Conservation (phyloP, 345 rosid genomes). For the Pugionium dolabratum region DNA sequence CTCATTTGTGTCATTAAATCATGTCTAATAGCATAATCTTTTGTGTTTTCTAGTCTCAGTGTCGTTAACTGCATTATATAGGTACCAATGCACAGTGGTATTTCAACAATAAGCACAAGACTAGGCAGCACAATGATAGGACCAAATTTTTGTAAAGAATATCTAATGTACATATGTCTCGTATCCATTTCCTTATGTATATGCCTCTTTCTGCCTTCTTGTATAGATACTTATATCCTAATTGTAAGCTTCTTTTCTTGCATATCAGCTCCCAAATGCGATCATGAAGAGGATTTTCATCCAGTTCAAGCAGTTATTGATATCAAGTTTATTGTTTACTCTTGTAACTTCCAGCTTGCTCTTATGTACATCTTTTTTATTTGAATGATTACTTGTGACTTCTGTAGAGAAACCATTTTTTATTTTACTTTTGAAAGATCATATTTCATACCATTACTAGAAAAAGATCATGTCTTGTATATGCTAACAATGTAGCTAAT, state of each 20-base stretch:
- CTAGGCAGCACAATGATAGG: conserved; percentile 43
- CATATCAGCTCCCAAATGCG: conserved; percentile 54
- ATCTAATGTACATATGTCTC: conserved; percentile 40
- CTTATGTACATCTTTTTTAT: conserved; percentile 3
- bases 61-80: conserved; percentile 31
- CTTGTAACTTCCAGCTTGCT: conserved; percentile 11
- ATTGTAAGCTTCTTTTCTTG: conserved; percentile 25
- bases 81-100: conserved; percentile 46
- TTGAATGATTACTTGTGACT: background rate
- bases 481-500: conserved; percentile 12
- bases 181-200: background rate
- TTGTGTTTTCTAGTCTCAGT: background rate
- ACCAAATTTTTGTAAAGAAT: conserved; percentile 39
- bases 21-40: background rate
- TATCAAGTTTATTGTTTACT: background rate
- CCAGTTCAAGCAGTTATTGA: conserved; percentile 61
- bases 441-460: conserved; percentile 4
- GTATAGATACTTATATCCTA: conserved; percentile 24
- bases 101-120: conserved; percentile 43
- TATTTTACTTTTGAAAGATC: background rate
- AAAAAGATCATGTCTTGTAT: conserved; percentile 1
- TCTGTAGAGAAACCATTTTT: conserved; percentile 1
- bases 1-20: background rate
- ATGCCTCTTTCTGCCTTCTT: conserved; percentile 7
- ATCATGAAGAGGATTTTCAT: conserved; percentile 66